A percentile compares a stretch with the other conserved stretches of the same genome.
phyloP scores from a whole-genome alignment of 1,284 basidiomycete genomes.

The Leucoagaricus sp. region DNA sequence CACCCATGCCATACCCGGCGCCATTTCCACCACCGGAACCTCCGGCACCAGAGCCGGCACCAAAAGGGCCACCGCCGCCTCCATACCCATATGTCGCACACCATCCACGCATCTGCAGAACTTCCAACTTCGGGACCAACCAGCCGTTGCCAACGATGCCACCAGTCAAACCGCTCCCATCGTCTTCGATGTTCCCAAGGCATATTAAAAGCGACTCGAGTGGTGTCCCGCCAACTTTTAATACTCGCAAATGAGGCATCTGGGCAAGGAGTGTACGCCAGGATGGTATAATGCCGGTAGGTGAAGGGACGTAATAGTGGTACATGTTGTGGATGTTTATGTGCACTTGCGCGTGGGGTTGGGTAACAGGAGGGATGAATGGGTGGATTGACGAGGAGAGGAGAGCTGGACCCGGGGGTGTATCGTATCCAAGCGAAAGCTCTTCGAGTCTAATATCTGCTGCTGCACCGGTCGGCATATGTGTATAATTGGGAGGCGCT shows the following conservation, averaged over 20 bases:
- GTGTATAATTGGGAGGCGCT: neutral
- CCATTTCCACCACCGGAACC: constrained; percentile 13
- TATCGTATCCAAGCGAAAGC: constrained; percentile 9
- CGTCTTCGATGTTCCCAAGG: constrained; percentile 38
- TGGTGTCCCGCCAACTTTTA: constrained; percentile 62
- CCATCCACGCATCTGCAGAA: neutral
- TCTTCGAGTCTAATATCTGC: constrained; percentile 40
- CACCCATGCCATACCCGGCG: neutral
- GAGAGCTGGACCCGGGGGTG: neutral
- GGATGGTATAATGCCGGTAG: constrained; percentile 37
- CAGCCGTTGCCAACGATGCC: constrained; percentile 1
- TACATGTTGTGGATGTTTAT: constrained; percentile 37
- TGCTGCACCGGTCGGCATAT: neutral
- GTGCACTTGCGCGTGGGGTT: constrained; percentile 36
- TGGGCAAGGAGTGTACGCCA: constrained; percentile 38
- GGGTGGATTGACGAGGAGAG: neutral
- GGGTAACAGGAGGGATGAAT: neutral
- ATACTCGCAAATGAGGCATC: constrained; percentile 44
- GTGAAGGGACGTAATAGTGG: constrained; percentile 38
- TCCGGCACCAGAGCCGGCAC: neutral
- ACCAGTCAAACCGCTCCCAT: constrained; percentile 15
- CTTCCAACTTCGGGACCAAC: neutral
- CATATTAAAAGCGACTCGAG: constrained; percentile 60
- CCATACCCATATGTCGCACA: neutral
- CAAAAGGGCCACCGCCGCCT: constrained; percentile 14